A percentile compares a stretch with the other conserved stretches of the same genome.
Conservation (phyloP, 2,329 filamentous ascomycete genomes). For the Penicillium janthinellum region DNA sequence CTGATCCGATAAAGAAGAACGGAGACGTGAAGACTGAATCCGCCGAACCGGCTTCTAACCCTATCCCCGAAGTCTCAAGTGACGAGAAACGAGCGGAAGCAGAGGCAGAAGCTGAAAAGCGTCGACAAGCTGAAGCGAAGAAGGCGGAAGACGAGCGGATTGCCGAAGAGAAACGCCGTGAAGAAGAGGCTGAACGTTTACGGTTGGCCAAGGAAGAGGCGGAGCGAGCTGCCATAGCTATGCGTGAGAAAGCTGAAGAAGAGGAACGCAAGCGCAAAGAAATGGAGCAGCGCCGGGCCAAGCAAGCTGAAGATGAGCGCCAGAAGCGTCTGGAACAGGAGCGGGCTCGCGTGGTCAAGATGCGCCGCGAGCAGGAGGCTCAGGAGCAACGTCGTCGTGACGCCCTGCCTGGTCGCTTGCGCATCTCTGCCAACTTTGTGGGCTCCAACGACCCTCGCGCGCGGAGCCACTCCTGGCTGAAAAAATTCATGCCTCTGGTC, state of each 20-base stretch:
- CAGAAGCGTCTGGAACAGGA: constrained; percentile 47
- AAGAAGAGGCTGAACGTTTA: constrained; percentile 33
- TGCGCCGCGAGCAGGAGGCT: constrained; percentile 48
- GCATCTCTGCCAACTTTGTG: constrained; percentile 48
- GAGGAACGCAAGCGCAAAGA: constrained; percentile 47
- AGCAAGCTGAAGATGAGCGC: constrained; percentile 51
- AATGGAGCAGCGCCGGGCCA: constrained; percentile 45
- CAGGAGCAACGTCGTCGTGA: constrained; percentile 50
- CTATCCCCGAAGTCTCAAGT: constrained; percentile 34
- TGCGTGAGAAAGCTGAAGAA: constrained; percentile 47
- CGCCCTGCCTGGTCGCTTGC: constrained; percentile 49
- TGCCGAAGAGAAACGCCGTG: constrained; percentile 33
- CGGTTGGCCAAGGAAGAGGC: constrained; percentile 33
- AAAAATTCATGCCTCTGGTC: constrained; percentile 50
- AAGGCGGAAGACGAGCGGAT: constrained; percentile 37
- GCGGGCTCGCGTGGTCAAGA: constrained; percentile 45
- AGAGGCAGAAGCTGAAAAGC: constrained; percentile 31
- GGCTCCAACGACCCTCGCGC: constrained; percentile 46
- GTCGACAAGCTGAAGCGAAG: constrained; percentile 28
- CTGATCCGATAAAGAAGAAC: constrained; percentile 16
- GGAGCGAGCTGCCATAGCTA: constrained; percentile 38
- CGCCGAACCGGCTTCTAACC: constrained; percentile 29
- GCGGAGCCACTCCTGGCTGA: constrained; percentile 47
- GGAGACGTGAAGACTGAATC: constrained; percentile 37
- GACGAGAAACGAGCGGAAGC: constrained; percentile 34